phyloP scores from a whole-genome alignment of 2,329 filamentous ascomycete species.

The Ceratocystis alfenasii region DNA sequence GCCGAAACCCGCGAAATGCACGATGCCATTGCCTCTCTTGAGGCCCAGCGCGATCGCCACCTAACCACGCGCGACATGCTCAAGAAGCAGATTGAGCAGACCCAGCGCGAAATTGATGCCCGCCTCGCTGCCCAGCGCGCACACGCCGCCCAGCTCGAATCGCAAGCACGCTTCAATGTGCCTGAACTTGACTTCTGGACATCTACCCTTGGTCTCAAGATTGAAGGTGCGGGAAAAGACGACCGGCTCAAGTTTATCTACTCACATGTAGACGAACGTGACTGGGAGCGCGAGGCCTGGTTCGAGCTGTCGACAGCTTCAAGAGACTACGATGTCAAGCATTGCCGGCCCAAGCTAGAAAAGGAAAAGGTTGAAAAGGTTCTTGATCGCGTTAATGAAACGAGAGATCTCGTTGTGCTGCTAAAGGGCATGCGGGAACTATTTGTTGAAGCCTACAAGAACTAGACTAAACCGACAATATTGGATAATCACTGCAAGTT shows the following conservation, averaged over 20 bases:
- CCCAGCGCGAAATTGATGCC: conserved; percentile 57
- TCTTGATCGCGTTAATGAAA: conserved; percentile 70
- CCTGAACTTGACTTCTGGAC: conserved; percentile 97
- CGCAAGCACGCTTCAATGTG: conserved; percentile 76
- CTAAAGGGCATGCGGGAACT: conserved; percentile 74
- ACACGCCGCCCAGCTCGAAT: conserved; percentile 62
- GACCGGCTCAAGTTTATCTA: conserved; percentile 87
- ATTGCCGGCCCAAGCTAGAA: conserved; percentile 72
- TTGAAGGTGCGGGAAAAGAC: conserved; percentile 75
- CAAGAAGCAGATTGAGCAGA: conserved; percentile 50
- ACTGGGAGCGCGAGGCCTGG: conserved; percentile 82
- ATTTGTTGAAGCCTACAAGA: conserved; percentile 56
- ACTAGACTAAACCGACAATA: background rate
- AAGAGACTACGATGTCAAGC: conserved; percentile 73
- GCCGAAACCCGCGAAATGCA: conserved; percentile 69
- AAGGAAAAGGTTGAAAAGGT: conserved; percentile 64
- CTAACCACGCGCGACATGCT: conserved; percentile 45
- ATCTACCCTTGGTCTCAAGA: conserved; percentile 72
- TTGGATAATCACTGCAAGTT: background rate
- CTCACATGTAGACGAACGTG: conserved; percentile 70
- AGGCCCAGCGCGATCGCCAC: conserved; percentile 49
- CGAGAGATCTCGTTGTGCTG: conserved; percentile 56
- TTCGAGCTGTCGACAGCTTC: conserved; percentile 78
- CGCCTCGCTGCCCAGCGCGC: conserved; percentile 59
- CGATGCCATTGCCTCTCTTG: conserved; percentile 45